A percentile compares a stretch with the other conserved stretches of the same genome.
These are phyloP conservation scores for Gonium pectorale DNA, from an alignment of 139 green algal species.

Conservation along the genomic window DNA sequence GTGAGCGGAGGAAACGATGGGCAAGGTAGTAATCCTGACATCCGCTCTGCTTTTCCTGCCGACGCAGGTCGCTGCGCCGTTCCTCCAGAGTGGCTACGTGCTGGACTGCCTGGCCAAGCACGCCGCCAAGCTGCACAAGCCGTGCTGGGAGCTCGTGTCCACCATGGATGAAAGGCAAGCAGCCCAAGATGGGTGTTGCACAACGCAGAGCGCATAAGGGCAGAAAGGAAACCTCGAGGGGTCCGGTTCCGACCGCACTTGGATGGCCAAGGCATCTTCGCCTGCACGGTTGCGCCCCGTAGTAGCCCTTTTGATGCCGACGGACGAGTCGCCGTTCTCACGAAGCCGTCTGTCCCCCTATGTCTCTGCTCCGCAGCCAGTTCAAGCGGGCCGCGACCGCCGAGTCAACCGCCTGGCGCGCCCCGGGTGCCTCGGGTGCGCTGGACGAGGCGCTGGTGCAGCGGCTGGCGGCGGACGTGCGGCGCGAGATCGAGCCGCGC, in stretches of 20 bases:
- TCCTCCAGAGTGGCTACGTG: slow-evolving; percentile 49
- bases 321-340: background rate
- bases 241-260: too few relatives aligned
- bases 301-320: too few relatives aligned
- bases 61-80: slow-evolving; percentile 24
- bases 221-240: too few relatives aligned
- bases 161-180: slow-evolving; percentile 44
- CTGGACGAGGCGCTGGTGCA: slow-evolving; percentile 9
- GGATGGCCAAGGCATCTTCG: too few relatives aligned
- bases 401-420: slow-evolving; percentile 1
- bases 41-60: too few relatives aligned
- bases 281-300: too few relatives aligned
- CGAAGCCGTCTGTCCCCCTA: background rate
- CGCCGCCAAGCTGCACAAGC: slow-evolving; percentile 39
- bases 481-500: slow-evolving; percentile 44
- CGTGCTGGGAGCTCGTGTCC: slow-evolving; percentile 54
- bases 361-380: background rate
- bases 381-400: slow-evolving; percentile 16
- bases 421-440: background rate
- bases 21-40: too few relatives aligned
- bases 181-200: too few relatives aligned
- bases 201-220: too few relatives aligned
- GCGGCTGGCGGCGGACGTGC: slow-evolving; percentile 37
- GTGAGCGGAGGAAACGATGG: too few relatives aligned
- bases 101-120: slow-evolving; percentile 45